phyloP scores from a whole-genome alignment of 208 protist species.

The Trypanosomatidae sp. region DNA sequence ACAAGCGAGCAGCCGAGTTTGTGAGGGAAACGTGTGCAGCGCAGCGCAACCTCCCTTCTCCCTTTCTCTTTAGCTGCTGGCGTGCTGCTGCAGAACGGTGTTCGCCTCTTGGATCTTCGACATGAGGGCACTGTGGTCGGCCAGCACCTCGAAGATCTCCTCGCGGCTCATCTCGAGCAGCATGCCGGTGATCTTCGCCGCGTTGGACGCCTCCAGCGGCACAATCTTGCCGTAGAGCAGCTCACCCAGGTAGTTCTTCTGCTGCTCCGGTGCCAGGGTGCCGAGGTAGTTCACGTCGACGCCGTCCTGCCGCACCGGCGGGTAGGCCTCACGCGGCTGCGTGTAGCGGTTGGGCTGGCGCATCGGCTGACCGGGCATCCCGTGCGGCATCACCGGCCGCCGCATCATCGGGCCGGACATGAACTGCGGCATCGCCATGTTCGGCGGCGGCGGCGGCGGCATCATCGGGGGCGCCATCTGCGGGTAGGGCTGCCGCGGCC shows the following conservation, averaged over 20 bases:
- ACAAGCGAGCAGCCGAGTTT: too few relatives aligned
- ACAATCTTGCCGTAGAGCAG: constrained; percentile 57
- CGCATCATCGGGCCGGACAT: constrained; percentile 39
- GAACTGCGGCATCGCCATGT: constrained; percentile 32
- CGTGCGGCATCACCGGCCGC: constrained; percentile 26
- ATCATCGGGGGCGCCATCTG: constrained; percentile 17
- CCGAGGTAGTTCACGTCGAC: constrained; percentile 41
- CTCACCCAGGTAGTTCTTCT: constrained; percentile 80
- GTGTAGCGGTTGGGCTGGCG: constrained; percentile 28
- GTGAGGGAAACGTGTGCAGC: too few relatives aligned
- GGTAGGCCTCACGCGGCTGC: constrained; percentile 16
- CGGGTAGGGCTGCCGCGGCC: constrained; percentile 23
- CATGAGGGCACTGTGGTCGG: constrained; percentile 32
- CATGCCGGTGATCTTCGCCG: constrained; percentile 80
- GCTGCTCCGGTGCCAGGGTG: constrained; percentile 59
- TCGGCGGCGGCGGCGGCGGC: constrained; percentile 12
- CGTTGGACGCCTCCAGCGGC: constrained; percentile 38
- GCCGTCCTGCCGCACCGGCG: constrained; percentile 6
- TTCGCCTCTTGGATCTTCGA: constrained; percentile 69
- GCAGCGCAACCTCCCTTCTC: too few relatives aligned
- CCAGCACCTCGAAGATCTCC: constrained; percentile 70
- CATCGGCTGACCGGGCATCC: constrained; percentile 29
- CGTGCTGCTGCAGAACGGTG: constrained; percentile 53
- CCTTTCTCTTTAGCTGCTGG: constrained; percentile 29
- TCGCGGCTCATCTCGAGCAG: constrained; percentile 73